Evolutionary conservation across 257 asterid species (phyloP).

Genomic region (Penstemon newberryi): DNA sequence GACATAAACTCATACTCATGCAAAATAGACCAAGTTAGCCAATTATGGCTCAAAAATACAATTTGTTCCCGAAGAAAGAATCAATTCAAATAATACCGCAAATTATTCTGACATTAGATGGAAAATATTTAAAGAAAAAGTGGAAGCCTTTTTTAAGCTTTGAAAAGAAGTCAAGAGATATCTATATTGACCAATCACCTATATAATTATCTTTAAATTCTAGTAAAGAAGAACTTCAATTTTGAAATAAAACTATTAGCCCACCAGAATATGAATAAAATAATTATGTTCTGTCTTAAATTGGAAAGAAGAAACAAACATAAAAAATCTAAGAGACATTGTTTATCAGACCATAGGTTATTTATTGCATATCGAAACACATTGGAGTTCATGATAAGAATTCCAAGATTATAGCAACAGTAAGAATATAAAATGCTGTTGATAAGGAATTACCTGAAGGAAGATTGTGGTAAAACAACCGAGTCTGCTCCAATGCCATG

Average conservation of each 20-base stretch:
- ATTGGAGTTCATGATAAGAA: slow-evolving; percentile 12
- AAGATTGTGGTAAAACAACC: slow-evolving; percentile 79
- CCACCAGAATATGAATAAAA: not conserved
- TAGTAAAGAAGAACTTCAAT: not conserved
- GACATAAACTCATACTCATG: slow-evolving; percentile 6
- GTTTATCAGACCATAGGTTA: not conserved
- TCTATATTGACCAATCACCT: not conserved
- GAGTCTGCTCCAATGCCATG: slow-evolving; percentile 96
- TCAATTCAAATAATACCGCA: not conserved
- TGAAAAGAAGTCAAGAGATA: not conserved
- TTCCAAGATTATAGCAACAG: slow-evolving; percentile 15
- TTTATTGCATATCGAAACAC: slow-evolving; percentile 2
- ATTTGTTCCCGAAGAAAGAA: not conserved
- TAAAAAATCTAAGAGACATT: not conserved
- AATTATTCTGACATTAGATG: slow-evolving; percentile 1
- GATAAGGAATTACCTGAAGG: slow-evolving; percentile 67
- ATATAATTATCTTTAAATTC: not conserved
- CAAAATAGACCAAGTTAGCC: not conserved
- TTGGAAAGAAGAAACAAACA: slow-evolving; percentile 14
- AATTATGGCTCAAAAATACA: slow-evolving; percentile 6
- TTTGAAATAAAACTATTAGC: not conserved
- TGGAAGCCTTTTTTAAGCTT: not conserved
- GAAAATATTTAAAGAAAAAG: not conserved
- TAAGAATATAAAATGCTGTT: slow-evolving; percentile 20
- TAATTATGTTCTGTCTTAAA: not conserved